A percentile compares a stretch with the other conserved stretches of the same genome.
Conservation (phyloP, 2,329 filamentous ascomycete genomes). For the Aspergillus calidoustus region DNA sequence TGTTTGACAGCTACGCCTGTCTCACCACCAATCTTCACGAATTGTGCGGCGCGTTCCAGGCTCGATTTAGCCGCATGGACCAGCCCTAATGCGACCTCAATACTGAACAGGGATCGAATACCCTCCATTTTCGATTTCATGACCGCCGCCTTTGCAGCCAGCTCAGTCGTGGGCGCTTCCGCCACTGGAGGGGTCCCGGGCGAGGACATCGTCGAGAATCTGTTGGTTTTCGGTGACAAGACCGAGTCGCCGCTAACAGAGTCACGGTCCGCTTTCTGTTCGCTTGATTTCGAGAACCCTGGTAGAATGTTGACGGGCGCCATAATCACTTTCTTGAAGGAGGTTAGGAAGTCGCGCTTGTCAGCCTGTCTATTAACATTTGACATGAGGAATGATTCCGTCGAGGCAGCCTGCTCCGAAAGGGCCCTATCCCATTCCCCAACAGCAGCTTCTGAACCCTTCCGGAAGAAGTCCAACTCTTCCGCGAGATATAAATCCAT, state of each 20-base stretch:
- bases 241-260: conserved; percentile 25
- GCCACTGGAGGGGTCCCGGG: conserved; percentile 46
- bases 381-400: conserved; percentile 94
- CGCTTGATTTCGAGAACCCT: conserved; percentile 64
- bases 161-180: conserved; percentile 83
- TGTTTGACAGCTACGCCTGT: conserved; percentile 81
- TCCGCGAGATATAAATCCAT: conserved; percentile 92
- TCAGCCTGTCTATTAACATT: conserved; percentile 93
- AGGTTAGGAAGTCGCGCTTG: conserved; percentile 93
- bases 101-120: conserved; percentile 93
- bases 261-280: conserved; percentile 31
- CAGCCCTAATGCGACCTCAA: conserved; percentile 88
- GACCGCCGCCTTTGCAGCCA: conserved; percentile 95
- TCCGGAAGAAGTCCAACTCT: conserved; percentile 84
- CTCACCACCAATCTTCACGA: conserved; percentile 79
- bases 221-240: conserved; percentile 36
- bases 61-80: conserved; percentile 88
- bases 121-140: conserved; percentile 95
- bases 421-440: conserved; percentile 88
- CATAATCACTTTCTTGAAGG: conserved; percentile 99
- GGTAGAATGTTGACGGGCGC: conserved; percentile 93
- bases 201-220: conserved; percentile 44
- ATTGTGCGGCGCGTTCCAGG: conserved; percentile 81
- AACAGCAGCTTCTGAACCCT: conserved; percentile 76
- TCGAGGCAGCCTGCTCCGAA: conserved; percentile 84